Base-by-base conservation (phyloP, 1,284 basidiomycete genomes). In the Irpex sp. region DNA sequence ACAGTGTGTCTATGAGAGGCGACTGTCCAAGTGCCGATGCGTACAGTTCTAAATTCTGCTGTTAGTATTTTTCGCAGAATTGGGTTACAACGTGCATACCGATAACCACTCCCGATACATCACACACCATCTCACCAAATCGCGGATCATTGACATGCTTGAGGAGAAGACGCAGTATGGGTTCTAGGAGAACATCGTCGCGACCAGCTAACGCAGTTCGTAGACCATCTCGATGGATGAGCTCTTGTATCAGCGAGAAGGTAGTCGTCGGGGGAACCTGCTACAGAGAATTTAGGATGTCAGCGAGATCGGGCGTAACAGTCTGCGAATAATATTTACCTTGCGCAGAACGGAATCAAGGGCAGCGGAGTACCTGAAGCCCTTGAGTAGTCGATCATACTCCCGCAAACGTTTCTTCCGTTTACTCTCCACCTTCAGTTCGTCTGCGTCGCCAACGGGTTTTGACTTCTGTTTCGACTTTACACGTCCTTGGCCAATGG, bases 301-400 rank as follows among this genome's bases (percentile, higher is more conserved):
- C 13, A 18, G 32, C 9, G n/a, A n/a, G 27, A 3, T 20, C 59
- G 27, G 3, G 18, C 20, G 63, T 22, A 67, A 27, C 7, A 11
- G 42, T 18, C 15, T 6, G 24, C 3, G 24, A 18, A 75, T 86
- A 64, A 75, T 7, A 5, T 54, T 13, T 54, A 96, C 96, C 87
- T 96, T 96, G 76, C 90, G 90, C 71, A 98, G 82, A 6, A 97
- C 96, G 4, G 95, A 91, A 81, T 99, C 97, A 58, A 99, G 84
- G 1, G 98, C 98, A 65, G 97, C 97, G 18, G 93, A 93, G 81
- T 99, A 99, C 78, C 97, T 96, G 89, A 99, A 99, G 43, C 86
- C 87, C 82, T 99, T 99, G 70, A 99, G 86, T 72, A 96, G 85
- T 75, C 90, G 90, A 81, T 99, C 98, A 83, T 99, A 99, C 71